Base-by-base conservation (phyloP, 2,329 filamentous ascomycete genomes). In the Orbilia blumenaviensis region DNA sequence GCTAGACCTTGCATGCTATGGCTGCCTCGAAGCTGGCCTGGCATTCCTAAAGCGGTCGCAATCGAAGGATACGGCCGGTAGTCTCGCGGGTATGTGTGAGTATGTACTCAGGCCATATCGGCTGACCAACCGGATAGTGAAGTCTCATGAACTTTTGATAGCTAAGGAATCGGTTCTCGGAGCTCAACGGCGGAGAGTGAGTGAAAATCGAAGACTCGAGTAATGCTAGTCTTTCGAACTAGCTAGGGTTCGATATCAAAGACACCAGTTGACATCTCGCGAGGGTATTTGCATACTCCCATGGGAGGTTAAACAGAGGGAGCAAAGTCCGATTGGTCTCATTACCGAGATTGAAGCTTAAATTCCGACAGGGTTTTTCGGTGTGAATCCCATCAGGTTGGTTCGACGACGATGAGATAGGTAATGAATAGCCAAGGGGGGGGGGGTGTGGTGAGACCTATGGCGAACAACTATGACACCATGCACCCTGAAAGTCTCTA, bases 311-410 rank as follows among this genome's bases (percentile, higher is more conserved):
- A 56, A 63, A 54, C 16, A 62, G 41, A 12, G 27, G 44, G 14
- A 16, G 23, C 48, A 29, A 58, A 29, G 67, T 27, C 48, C 60
- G 58, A 72, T 72, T 72, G 67, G 67, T 41, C 36, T 64, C 16
- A 21, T 66, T 72, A 36, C 67, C 67, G 67, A 72, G 67, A 66
- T 72, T 58, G 12, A 54, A 72, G 67, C 67, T 72, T 72, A 72
- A 72, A 60, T 72, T 48, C 60, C 29, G 38, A 42, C 50, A 38
- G 52, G 61, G 61, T n/a, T 48, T 25, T 41, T 46, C 16, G 44
- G 23, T 32, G 29, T 56, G 52, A 56, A 32, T 63, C 27, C 60
- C 60, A 25, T 27, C 27, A 63, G 29, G n/a, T 34, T 50, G 50
- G 64, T 54, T 60, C 42, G 50, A 60, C 34, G 41, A 54, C 50